Evolutionary conservation across 2,329 filamentous ascomycete genomes (phyloP).

Genomic region (Xylaria polymorpha): DNA sequence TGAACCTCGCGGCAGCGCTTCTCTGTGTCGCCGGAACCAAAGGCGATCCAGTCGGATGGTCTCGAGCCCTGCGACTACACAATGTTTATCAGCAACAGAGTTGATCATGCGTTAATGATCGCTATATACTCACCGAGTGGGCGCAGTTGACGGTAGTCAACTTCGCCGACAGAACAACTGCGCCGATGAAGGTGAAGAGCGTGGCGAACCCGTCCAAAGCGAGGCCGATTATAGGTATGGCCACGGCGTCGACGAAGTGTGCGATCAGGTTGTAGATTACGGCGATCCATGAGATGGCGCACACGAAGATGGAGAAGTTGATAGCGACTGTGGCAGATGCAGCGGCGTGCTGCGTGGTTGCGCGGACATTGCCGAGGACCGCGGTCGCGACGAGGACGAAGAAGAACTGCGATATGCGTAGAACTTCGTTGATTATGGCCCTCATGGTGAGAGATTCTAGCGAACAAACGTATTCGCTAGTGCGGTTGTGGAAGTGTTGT

Average conservation of each 20-base stretch:
- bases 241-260: slow-evolving; percentile 42
- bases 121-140: slow-evolving; percentile 60
- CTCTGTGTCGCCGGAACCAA: slow-evolving; percentile 67
- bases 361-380: slow-evolving; percentile 69
- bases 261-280: slow-evolving; percentile 59
- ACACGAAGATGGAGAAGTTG: slow-evolving; percentile 77
- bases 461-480: not conserved
- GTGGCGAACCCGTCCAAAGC: slow-evolving; percentile 58
- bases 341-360: slow-evolving; percentile 59
- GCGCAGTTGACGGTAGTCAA: slow-evolving; percentile 76
- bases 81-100: slow-evolving; percentile 11
- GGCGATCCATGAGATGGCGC: slow-evolving; percentile 73
- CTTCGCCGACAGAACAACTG: slow-evolving; percentile 76
- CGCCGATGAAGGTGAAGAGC: slow-evolving; percentile 77
- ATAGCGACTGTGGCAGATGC: slow-evolving; percentile 59
- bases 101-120: not conserved
- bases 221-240: slow-evolving; percentile 45
- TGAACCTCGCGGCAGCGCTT: slow-evolving; percentile 81
- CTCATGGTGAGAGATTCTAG: slow-evolving; percentile 36
- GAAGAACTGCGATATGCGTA: slow-evolving; percentile 64
- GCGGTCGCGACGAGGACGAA: slow-evolving; percentile 65
- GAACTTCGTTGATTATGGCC: slow-evolving; percentile 57
- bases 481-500: not conserved
- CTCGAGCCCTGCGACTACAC: slow-evolving; percentile 53
- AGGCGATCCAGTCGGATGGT: slow-evolving; percentile 68